Conservation (phyloP, 306 rosid species). For the Senna siamea region DNA sequence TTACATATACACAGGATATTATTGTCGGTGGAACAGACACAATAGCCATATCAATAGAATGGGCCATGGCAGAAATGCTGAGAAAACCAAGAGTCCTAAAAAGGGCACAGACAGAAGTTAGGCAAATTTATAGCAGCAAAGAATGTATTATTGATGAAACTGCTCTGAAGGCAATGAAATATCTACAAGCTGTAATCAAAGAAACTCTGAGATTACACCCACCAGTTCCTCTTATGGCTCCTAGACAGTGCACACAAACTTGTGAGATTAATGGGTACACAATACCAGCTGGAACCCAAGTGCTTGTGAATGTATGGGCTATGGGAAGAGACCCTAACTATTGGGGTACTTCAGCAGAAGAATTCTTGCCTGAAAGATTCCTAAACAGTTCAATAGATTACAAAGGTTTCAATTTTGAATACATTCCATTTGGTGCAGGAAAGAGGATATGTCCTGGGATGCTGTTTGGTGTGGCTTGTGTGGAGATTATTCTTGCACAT, state of each 20-base stretch:
- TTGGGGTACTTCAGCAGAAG: constrained; percentile 28
- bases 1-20: no score
- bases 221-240: constrained; percentile 7
- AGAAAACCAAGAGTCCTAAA: not conserved
- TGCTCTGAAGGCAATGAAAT: not conserved
- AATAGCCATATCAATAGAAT: constrained; percentile 21
- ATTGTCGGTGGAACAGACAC: constrained; percentile 33
- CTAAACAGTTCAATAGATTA: not conserved
- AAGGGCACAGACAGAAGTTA: constrained; percentile 33
- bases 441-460: constrained; percentile 13
- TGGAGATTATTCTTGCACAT: not conserved
- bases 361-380: constrained; percentile 31
- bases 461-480: not conserved
- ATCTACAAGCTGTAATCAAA: constrained; percentile 18
- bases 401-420: constrained; percentile 17
- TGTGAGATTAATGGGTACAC: constrained; percentile 30
- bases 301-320: constrained; percentile 2
- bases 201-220: constrained; percentile 39
- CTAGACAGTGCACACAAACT: constrained; percentile 21
- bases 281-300: not conserved
- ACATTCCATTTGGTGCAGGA: constrained; percentile 2
- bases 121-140: constrained; percentile 14
- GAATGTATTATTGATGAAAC: not conserved
- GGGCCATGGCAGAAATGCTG: constrained; percentile 9
- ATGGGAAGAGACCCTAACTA: constrained; percentile 17